Evolutionary conservation across 345 rosid genomes (phyloP), one percentile per base, ranked within the genome.

Genomic region (Eucalyptus regnans): DNA sequence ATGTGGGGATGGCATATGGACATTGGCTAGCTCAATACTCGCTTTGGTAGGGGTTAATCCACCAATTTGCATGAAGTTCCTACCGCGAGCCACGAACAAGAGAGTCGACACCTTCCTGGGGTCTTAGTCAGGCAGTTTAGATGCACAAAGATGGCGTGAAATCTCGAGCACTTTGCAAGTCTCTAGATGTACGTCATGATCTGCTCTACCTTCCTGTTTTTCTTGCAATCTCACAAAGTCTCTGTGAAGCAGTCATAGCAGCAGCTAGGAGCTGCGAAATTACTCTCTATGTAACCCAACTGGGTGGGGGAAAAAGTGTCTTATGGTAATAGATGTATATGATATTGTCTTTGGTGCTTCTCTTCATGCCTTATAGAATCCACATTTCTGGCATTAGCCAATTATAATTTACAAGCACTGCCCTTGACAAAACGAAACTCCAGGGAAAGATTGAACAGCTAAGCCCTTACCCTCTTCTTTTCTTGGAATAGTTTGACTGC

Each of bases 51-150:
- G 90, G 87, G 91, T 92, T 31, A 90, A 90, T 33, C 94, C 93
- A 43, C 94, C 94, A 20, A 91, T 92, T 5, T 93, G 94, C 90
- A 93, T 93, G 93, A 89, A 92, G 88, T 93, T 93, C 91, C 62
- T 91, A 23, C 88, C 91, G 48, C 41, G 88, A 46, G 23, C 89
- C n/a, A n/a, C 89, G 3, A 90, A 90, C 50, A 46, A 15, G 9
- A 84, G 23, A 50, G 91, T 90, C 31, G 86, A 88, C 15, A 37
- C 14, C 8, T 87, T 90, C 89, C 76, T 90, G 4, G 81, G 44
- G 9, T 71, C 81, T 71, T 71, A 71, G 81, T 71, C 25, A 44
- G 17, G 81, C 46, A 33, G 25, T 33, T 71, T 4, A 33, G 41
- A 71, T 25, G 17, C 81, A 17, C 4, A 13, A 71, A 71, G 46